These are phyloP conservation scores for Hypoxylon fuscum DNA, from an alignment of 495 filamentous ascomycete species.

Conservation along the genomic window DNA sequence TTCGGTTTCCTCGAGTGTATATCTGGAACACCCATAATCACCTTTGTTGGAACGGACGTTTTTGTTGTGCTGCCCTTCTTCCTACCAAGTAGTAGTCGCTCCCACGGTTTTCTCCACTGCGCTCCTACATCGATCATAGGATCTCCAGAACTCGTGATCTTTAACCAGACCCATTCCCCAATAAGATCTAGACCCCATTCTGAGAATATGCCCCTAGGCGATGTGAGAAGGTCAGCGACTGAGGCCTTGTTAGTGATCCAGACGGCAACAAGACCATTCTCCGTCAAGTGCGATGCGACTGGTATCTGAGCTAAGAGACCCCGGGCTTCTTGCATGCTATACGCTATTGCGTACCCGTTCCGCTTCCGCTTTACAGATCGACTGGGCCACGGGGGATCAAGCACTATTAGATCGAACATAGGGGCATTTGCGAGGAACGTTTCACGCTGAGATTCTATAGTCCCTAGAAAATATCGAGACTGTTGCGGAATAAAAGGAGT, in stretches of 20 bases:
- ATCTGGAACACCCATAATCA: constrained; percentile 85
- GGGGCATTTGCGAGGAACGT: constrained; percentile 47
- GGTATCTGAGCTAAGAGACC: constrained; percentile 61
- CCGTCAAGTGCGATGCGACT: constrained; percentile 63
- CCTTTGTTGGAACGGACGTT: constrained; percentile 54
- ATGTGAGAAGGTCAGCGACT: constrained; percentile 64
- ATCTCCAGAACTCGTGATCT: constrained; percentile 75
- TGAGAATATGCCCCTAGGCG: constrained; percentile 62
- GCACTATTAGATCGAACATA: constrained; percentile 79
- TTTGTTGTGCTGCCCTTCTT: constrained; percentile 38
- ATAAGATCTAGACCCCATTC: constrained; percentile 69
- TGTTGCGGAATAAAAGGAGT: constrained; percentile 41
- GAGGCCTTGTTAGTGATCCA: constrained; percentile 88
- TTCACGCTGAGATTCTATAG: constrained; percentile 45
- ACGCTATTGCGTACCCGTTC: constrained; percentile 67
- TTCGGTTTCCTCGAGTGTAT: constrained; percentile 89
- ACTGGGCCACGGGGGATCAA: constrained; percentile 97
- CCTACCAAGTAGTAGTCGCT: constrained; percentile 77
- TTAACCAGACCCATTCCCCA: constrained; percentile 95
- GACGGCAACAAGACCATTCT: constrained; percentile 70
- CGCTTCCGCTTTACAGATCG: constrained; percentile 78
- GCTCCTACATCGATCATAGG: constrained; percentile 74
- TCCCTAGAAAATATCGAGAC: constrained; percentile 52
- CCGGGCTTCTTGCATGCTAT: constrained; percentile 48
- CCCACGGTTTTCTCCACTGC: constrained; percentile 85